phyloP scores from a whole-genome alignment of 768 basidiomycete species.

The Termitomyces sp. region DNA sequence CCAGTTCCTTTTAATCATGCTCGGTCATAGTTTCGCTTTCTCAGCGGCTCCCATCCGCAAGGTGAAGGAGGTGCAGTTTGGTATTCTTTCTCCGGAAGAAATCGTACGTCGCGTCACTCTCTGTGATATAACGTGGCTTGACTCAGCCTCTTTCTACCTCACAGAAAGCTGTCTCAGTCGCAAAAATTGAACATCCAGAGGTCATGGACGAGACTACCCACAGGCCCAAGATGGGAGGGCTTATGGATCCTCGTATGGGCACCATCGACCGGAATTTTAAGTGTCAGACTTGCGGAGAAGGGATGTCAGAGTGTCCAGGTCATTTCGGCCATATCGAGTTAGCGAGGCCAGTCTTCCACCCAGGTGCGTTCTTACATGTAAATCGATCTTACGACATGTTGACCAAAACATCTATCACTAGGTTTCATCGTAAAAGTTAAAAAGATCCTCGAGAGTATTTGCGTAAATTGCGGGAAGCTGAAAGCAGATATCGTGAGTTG shows the following conservation, averaged over 20 bases:
- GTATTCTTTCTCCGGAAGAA: conserved; percentile 98
- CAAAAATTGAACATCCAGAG: conserved; percentile 97
- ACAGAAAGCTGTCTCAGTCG: conserved; percentile 98
- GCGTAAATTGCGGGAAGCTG: conserved; percentile 97
- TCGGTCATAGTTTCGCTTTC: conserved; percentile 88
- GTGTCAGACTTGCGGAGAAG: conserved; percentile 99
- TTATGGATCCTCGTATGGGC: conserved; percentile 98
- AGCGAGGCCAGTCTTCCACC: conserved; percentile 95
- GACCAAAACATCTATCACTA: conserved; percentile 23
- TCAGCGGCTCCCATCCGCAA: conserved; percentile 94
- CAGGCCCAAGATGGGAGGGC: conserved; percentile 87
- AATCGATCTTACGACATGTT: neutral
- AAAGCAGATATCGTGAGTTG: conserved; percentile 97
- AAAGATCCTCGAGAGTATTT: conserved; percentile 98
- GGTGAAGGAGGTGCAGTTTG: conserved; percentile 98
- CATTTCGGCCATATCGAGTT: conserved; percentile 99
- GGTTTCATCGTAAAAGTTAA: conserved; percentile 99
- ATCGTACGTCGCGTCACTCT: conserved; percentile 63
- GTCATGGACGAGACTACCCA: conserved; percentile 95
- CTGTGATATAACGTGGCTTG: conserved; percentile 4
- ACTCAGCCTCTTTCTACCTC: conserved; percentile 18
- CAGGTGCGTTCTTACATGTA: conserved; percentile 55
- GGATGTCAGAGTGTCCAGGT: conserved; percentile 99
- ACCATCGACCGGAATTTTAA: conserved; percentile 98
- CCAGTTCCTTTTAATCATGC: conserved; percentile 48